Evolutionary conservation across 2,329 filamentous ascomycete genomes (phyloP), one percentile per base, ranked within the genome.

Genomic region (Mariannaea elegans): DNA sequence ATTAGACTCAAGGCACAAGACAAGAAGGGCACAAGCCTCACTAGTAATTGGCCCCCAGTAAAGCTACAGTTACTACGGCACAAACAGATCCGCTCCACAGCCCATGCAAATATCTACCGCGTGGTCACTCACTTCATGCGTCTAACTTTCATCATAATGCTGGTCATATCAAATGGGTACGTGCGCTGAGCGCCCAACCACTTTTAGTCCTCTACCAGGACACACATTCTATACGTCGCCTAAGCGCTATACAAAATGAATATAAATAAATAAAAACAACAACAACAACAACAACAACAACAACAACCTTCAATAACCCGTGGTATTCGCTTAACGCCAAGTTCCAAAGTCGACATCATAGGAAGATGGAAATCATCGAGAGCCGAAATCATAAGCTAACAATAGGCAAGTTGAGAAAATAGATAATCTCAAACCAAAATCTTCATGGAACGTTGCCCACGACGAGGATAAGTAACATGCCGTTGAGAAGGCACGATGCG

Each of bases 381-480:
- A 32, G 56, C 48, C 56, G 39, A 29, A 46, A 42, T 59, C 13
- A 27, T 27, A 13, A 53, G 19, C 18, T 19, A 34, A 38, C n/a
- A 29, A 38, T 34, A 47, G 46, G 27, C 32, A 18, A 19, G 21
- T 23, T 10, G 49, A 45, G 19, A 56, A 51, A 29, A 49, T 45
- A 8, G 14, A 9, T 13, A 21, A 45, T 27, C 27, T 49, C 16
- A n/a, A n/a, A n/a, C n/a, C n/a, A n/a, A n/a, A n/a, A n/a, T 39
- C 46, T 10, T 75, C 65, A 80, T 3, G 76, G 73, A 9, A 70
- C 63, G 56, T 77, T 79, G 32, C 75, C 78, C 39, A 80, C 72
- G 19, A 81, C 76, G 16, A 81, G 65, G 27, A 81, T 70, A 21
- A 81, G 66, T 36, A 81, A 64, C 75, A 81, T 80, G 52, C 76